Base-by-base conservation (phyloP, 306 rosid species). In the Alnus glutinosa region DNA sequence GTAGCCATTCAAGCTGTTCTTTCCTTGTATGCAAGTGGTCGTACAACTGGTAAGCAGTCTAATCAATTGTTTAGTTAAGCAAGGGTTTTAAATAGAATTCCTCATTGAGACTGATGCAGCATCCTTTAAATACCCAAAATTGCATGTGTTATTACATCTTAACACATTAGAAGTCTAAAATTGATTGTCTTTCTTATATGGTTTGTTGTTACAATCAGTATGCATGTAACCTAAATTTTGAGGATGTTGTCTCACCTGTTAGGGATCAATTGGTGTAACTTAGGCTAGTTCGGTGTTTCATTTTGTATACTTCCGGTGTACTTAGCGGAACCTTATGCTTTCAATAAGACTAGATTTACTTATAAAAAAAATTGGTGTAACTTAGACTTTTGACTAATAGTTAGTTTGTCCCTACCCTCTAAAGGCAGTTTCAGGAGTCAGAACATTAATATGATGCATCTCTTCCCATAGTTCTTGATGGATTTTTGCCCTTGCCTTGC, bases 1-100 rank as follows among this genome's bases (percentile, higher is more conserved):
- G 99, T 95, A 2, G 99, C 99, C 85, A 95, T 95, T 84, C 99
- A 95, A 86, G 99, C 99, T 34, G 99, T 95, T 82, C 97, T 95
- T 76, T 95, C 99, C 73, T 87, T 95, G 19, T 95, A 95, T 79
- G 98, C 99, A 23, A 95, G 99, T 89, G 99, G 99, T 46, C 99
- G 99, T 76, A 95, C 99, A 71, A 95, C 99, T 66, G 99, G 99
- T 95, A 84, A 88, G 97, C 13, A 2, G 39, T 52, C 54, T 78
- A 61, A 55, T 78, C 7, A 57, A 5, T 75, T 64, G 62, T 70
- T 71, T 67, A n/a, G 64, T 79, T 28, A 9, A 55, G 34, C 74
- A 73, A 70, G 16, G 58, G 66, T 39, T 79, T 13, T 59, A 16
- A 55, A 63, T 86, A 68, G 68, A 80, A 66, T 75, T 16, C 49